A percentile compares a stretch with the other conserved stretches of the same genome.
Evolutionary conservation across 2,329 filamentous ascomycete species (phyloP).

Genomic region (Pestalotiopsis sp.): DNA sequence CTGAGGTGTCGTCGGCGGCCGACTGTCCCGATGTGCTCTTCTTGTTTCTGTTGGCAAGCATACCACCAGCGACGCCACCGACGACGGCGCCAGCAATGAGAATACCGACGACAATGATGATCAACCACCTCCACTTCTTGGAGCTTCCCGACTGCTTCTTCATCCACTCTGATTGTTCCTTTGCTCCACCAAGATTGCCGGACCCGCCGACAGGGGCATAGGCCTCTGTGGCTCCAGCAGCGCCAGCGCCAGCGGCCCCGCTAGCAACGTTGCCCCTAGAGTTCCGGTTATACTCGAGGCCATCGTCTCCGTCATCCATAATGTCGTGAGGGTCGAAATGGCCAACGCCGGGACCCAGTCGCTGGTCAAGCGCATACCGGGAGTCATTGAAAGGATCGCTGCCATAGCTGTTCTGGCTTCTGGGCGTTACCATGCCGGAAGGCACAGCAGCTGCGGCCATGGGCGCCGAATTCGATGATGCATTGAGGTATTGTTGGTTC

Average conservation of each 20-base stretch:
- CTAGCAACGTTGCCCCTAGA: constrained; percentile 43
- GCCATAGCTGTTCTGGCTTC: constrained; percentile 55
- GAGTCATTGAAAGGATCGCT: constrained; percentile 69
- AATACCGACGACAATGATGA: constrained; percentile 66
- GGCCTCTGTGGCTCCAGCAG: constrained; percentile 40
- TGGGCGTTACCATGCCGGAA: constrained; percentile 43
- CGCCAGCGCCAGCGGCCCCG: constrained; percentile 50
- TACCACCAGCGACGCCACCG: constrained; percentile 65
- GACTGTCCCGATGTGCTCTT: constrained; percentile 43
- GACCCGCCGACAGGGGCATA: constrained; percentile 24
- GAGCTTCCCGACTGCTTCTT: constrained; percentile 59
- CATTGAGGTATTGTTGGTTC: constrained; percentile 32
- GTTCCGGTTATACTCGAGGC: constrained; percentile 62
- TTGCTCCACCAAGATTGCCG: constrained; percentile 36
- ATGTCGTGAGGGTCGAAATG: constrained; percentile 79
- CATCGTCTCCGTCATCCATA: constrained; percentile 87
- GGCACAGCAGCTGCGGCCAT: constrained; percentile 36
- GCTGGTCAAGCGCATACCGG: constrained; percentile 46
- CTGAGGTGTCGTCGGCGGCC: constrained; percentile 60
- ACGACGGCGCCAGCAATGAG: constrained; percentile 73
- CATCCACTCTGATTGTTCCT: constrained; percentile 70
- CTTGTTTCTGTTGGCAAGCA: constrained; percentile 47
- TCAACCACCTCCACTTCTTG: constrained; percentile 71
- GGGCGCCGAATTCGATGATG: constrained; percentile 45
- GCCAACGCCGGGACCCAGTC: constrained; percentile 54